phyloP scores from a whole-genome alignment of 345 rosid species.

The Populus davidiana region DNA sequence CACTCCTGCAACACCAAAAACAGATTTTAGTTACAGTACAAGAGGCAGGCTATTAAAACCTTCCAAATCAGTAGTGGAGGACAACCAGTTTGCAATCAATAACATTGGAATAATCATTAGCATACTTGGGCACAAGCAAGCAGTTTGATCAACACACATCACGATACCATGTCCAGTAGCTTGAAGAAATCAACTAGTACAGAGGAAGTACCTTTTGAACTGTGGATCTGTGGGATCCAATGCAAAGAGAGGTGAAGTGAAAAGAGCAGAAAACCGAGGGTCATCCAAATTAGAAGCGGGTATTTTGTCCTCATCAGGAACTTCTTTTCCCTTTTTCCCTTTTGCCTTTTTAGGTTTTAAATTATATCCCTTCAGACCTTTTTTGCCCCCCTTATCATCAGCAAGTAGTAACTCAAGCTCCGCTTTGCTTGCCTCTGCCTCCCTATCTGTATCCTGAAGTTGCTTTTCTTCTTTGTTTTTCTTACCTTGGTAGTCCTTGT shows the following conservation, averaged over 20 bases:
- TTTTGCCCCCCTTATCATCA: conserved; percentile 59
- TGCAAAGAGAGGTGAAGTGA: conserved; percentile 58
- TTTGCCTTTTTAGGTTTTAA: conserved; percentile 55
- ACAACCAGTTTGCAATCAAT: neutral
- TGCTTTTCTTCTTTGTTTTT: conserved; percentile 26
- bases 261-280: conserved; percentile 63
- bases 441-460: conserved; percentile 33
- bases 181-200: neutral
- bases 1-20: conserved; percentile 61
- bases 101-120: neutral
- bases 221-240: conserved; percentile 96
- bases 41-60: neutral
- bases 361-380: conserved; percentile 75
- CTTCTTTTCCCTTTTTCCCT: conserved; percentile 53
- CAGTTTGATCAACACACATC: neutral
- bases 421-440: conserved; percentile 59
- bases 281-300: conserved; percentile 57
- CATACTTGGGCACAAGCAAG: neutral
- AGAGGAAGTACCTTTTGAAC: conserved; percentile 63
- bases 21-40: conserved; percentile 4
- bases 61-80: neutral
- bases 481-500: conserved; percentile 25
- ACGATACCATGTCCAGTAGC: neutral
- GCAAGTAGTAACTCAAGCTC: conserved; percentile 83
- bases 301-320: conserved; percentile 56